Conservation (phyloP, 306 rosid species). For the Potentilla sterilis region DNA sequence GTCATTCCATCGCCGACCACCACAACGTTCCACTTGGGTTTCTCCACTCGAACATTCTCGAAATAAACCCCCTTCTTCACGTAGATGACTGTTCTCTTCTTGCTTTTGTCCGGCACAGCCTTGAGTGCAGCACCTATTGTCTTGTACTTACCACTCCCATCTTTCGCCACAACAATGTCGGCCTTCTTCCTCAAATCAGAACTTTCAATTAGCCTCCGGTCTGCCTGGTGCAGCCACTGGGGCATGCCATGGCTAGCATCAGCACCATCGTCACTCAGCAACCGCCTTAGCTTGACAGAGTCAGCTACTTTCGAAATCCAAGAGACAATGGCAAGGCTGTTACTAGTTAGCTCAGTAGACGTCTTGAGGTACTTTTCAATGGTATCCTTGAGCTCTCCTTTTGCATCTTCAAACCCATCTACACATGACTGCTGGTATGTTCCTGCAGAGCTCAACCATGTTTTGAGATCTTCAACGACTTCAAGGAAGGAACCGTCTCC, state of each 20-base stretch:
- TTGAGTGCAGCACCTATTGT: conserved; percentile 56
- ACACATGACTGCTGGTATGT: conserved; percentile 69
- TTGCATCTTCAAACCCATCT: conserved; percentile 49
- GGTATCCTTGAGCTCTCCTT: conserved; percentile 12
- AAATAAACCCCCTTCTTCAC: conserved; percentile 62
- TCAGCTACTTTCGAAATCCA: conserved; percentile 36
- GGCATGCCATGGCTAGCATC: conserved; percentile 9
- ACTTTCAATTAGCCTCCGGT: conserved; percentile 31
- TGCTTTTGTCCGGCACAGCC: conserved; percentile 47
- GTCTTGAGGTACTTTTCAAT: conserved; percentile 41
- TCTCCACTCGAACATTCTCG: conserved; percentile 62
- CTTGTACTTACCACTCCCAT: conserved; percentile 50
- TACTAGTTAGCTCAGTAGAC: conserved; percentile 64
- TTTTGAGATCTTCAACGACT: conserved; percentile 53
- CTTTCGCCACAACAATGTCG: conserved; percentile 46
- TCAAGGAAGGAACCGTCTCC: conserved; percentile 35
- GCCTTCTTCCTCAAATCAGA: conserved; percentile 37
- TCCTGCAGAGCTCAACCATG: conserved; percentile 80
- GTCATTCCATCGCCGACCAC: conserved; percentile 77
- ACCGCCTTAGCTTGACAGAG: conserved; percentile 36
- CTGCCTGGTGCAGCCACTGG: conserved; percentile 32
- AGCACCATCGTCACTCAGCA: conserved; percentile 23
- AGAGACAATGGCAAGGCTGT: conserved; percentile 68
- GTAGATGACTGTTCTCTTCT: conserved; percentile 60
- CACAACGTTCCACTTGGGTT: conserved; percentile 68